These are phyloP conservation scores for Purshia tridentata DNA, from an alignment of 306 rosid species.

Conservation along the genomic window DNA sequence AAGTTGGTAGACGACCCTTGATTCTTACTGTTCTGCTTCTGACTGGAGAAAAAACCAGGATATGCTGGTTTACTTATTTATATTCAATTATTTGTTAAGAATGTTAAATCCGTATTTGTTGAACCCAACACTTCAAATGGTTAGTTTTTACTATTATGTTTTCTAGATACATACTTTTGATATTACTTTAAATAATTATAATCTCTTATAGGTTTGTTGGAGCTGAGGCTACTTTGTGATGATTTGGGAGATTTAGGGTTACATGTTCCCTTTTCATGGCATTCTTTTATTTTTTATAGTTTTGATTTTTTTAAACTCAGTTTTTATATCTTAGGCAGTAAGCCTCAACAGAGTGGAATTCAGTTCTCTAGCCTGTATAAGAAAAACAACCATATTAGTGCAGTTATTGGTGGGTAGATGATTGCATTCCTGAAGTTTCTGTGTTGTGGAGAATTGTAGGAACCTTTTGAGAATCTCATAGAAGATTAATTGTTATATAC, in stretches of 20 bases:
- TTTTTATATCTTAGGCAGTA: not conserved
- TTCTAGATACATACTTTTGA: too few species aligned
- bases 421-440: not conserved
- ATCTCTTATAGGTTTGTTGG: not conserved
- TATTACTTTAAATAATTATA: too few species aligned
- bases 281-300: not conserved
- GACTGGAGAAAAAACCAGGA: not conserved
- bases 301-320: not conserved
- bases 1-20: not conserved
- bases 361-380: not conserved
- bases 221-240: not conserved
- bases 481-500: not conserved
- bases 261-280: not conserved
- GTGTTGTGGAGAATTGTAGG: not conserved
- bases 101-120: too few species aligned
- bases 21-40: not conserved
- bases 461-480: not conserved
- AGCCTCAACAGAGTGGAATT: not conserved
- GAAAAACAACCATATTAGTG: not conserved
- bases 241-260: not conserved
- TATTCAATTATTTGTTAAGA: too few species aligned
- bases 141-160: too few species aligned
- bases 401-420: conserved; percentile 2
- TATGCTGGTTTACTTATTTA: not conserved
- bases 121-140: too few species aligned